phyloP scores from a whole-genome alignment of 768 basidiomycete genomes.

The Lanmaoa pseudosensibilis region DNA sequence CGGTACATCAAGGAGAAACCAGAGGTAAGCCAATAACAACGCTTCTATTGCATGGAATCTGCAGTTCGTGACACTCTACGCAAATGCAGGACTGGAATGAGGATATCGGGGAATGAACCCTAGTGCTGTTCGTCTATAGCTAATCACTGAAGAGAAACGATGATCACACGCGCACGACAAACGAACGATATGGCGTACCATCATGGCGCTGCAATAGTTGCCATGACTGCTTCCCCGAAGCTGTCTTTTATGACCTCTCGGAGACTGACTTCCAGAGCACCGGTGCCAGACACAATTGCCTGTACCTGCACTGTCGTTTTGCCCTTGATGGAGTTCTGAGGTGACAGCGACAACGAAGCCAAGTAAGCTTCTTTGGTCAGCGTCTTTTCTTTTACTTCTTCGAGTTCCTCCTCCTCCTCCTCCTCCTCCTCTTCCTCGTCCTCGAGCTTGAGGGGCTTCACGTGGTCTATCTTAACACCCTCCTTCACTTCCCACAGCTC shows the following conservation, averaged over 20 bases:
- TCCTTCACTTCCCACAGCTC: constrained; percentile 82
- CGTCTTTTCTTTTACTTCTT: constrained; percentile 63
- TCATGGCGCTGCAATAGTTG: constrained; percentile 27
- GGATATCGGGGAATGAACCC: constrained; percentile 51
- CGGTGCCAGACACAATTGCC: constrained; percentile 35
- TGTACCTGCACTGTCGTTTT: constrained; percentile 53
- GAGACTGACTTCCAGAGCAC: constrained; percentile 39
- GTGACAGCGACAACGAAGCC: constrained; percentile 34
- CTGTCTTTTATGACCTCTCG: constrained; percentile 38
- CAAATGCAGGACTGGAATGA: constrained; percentile 54
- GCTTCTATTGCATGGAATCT: constrained; percentile 7
- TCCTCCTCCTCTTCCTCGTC: constrained; percentile 50
- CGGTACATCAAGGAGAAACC: constrained; percentile 57
- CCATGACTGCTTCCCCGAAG: constrained; percentile 34
- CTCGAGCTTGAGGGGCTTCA: constrained; percentile 46
- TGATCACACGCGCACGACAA: background rate
- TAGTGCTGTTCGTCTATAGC: constrained; percentile 7
- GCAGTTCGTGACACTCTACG: constrained; percentile 12
- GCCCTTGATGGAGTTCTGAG: constrained; percentile 43
- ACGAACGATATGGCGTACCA: background rate
- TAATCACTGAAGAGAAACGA: background rate
- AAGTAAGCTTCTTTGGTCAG: constrained; percentile 55
- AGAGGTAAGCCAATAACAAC: constrained; percentile 37
- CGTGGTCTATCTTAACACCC: constrained; percentile 60
- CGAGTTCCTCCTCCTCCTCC: constrained; percentile 57